Conservation (phyloP, 352 stramenopile genomes). For the Phytophthora pisi region DNA sequence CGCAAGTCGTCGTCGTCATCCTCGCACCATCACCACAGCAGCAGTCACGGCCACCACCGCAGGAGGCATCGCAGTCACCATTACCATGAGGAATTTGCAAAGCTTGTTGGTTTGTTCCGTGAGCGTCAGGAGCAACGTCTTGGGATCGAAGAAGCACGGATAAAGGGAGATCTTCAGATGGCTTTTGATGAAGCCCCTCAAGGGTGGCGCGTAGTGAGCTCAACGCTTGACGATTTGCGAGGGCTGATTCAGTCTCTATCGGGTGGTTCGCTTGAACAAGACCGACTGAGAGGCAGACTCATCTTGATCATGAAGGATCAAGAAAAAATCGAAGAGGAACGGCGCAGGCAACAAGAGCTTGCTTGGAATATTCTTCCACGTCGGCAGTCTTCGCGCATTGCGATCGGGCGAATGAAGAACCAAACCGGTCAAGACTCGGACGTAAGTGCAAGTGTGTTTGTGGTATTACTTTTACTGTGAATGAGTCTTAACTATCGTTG, state of each 20-base stretch:
- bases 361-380: slow-evolving; percentile 81
- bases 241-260: slow-evolving; percentile 54
- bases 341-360: slow-evolving; percentile 71
- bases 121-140: slow-evolving; percentile 64
- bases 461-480: not conserved
- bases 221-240: slow-evolving; percentile 66
- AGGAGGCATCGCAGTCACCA: slow-evolving; percentile 63
- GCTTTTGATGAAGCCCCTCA: slow-evolving; percentile 55
- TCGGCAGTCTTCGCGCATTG: slow-evolving; percentile 82
- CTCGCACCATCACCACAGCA: slow-evolving; percentile 57
- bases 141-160: slow-evolving; percentile 60
- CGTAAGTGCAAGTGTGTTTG: slow-evolving; percentile 28
- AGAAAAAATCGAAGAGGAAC: slow-evolving; percentile 71
- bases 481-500: slow-evolving; percentile 14
- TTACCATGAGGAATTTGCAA: slow-evolving; percentile 72
- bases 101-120: slow-evolving; percentile 60
- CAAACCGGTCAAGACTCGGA: slow-evolving; percentile 67
- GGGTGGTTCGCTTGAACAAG: slow-evolving; percentile 77
- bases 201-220: slow-evolving; percentile 76
- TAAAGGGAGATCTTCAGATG: slow-evolving; percentile 40
- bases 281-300: slow-evolving; percentile 69
- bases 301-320: slow-evolving; percentile 83
- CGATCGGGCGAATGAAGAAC: slow-evolving; percentile 76
- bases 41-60: slow-evolving; percentile 54
- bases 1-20: slow-evolving; percentile 72